Base-by-base conservation (phyloP, 1,139 yeast species). In the Magnusiomyces fungicola region DNA sequence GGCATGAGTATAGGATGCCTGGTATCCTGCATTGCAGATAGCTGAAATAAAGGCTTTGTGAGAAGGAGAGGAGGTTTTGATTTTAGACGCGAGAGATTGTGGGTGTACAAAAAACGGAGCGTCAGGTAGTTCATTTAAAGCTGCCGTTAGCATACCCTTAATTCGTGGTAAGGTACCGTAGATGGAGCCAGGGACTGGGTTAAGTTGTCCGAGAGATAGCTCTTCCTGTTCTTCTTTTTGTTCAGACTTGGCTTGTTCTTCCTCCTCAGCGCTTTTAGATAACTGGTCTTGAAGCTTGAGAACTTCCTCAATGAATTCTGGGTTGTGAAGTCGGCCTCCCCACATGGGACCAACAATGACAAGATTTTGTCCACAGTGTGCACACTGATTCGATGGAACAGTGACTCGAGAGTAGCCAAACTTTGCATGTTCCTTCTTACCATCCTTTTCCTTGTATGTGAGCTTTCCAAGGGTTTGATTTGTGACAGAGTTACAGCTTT, bases 281-380 rank as follows among this genome's bases (percentile, higher is more conserved):
- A 34, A 16, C 27, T 22, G 14, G 3, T 14, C 29, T 56, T 81
- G 81, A 42, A 83, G 69, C 21, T 74, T 71, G 49, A 87, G 70
- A 45, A 90, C 74, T 56, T 73, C 76, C 34, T 79, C 74, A 43
- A 92, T 72, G 59, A 89, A 92, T 19, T 74, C 78, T 33, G 66
- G 65, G 61, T 83, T 76, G 61, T 90, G 97, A 48, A 92, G 68
- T 1, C 75, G 71, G 0, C 94, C 96, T 10, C 79, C 87, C 84
- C 95, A 92, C 96, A 92, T 87, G 50, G 99, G 99, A 1, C 99
- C 99, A 2, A 94, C 92, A 40, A 92, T 65, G 62, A 85, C 95
- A 62, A 78, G 78, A 3, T 77, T 73, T 50, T 74, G 75, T 1
- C 79, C 83, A 69, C 98, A 92, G 65, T 73, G 81, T 40, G 72